A percentile compares a stretch with the other conserved stretches of the same genome.
Conservation (phyloP, 257 asterid species). For the Fraxinus excelsior region DNA sequence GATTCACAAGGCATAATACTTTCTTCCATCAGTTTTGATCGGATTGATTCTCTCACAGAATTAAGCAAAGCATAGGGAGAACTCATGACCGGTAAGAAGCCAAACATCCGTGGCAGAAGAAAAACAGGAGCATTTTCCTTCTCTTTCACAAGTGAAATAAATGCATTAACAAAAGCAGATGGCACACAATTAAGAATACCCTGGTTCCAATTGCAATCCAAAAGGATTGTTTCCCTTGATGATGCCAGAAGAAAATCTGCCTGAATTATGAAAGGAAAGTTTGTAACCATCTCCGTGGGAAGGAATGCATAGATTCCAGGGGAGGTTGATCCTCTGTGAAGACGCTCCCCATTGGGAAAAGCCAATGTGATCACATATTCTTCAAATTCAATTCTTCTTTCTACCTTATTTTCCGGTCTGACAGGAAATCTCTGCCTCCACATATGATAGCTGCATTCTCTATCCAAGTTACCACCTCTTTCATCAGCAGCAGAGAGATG, state of each 20-base stretch:
- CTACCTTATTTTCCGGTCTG: slow-evolving; percentile 26
- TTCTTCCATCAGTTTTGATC: slow-evolving; percentile 29
- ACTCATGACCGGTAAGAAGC: slow-evolving; percentile 28
- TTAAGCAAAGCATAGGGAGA: slow-evolving; percentile 35
- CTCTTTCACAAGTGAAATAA: slow-evolving; percentile 32
- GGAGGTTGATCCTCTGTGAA: slow-evolving; percentile 30
- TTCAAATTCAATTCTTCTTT: slow-evolving; percentile 36
- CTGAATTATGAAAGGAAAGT: slow-evolving; percentile 41
- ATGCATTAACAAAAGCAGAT: slow-evolving; percentile 33
- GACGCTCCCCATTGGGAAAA: slow-evolving; percentile 39
- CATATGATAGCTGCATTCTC: slow-evolving; percentile 36
- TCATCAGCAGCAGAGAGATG: slow-evolving; percentile 35
- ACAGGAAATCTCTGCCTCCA: slow-evolving; percentile 45
- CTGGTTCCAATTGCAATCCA: slow-evolving; percentile 37
- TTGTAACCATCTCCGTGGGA: slow-evolving; percentile 43
- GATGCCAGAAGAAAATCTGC: slow-evolving; percentile 42
- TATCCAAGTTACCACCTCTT: too few relatives aligned
- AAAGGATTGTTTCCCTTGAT: slow-evolving; percentile 41
- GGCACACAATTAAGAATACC: slow-evolving; percentile 41
- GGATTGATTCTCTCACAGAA: slow-evolving; percentile 29
- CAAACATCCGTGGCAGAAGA: slow-evolving; percentile 29
- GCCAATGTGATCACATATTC: slow-evolving; percentile 43
- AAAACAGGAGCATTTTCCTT: slow-evolving; percentile 26
- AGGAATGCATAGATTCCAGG: slow-evolving; percentile 44
- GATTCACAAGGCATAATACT: slow-evolving; percentile 39